Conservation (phyloP, 805 yeast genomes). For the Candida suzukii region DNA sequence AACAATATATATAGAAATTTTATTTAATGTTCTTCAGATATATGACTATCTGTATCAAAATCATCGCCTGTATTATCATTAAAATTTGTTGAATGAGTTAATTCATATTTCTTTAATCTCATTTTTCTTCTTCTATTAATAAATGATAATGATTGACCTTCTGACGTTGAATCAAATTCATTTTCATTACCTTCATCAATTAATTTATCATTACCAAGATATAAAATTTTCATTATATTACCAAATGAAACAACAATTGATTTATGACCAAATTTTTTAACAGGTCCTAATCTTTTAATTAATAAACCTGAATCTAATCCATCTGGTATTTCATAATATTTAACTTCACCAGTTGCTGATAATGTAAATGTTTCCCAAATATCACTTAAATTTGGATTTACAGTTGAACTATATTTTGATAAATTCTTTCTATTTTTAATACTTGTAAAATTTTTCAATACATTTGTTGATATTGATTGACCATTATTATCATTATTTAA, state of each 20-base stretch:
- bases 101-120: slow-evolving; percentile 25
- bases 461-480: not conserved
- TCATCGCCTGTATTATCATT: slow-evolving; percentile 13
- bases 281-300: slow-evolving; percentile 52
- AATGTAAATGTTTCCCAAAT: slow-evolving; percentile 83
- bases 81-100: slow-evolving; percentile 31
- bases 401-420: not conserved
- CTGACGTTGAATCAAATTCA: slow-evolving; percentile 29
- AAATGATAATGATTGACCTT: slow-evolving; percentile 23
- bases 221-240: slow-evolving; percentile 61
- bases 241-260: slow-evolving; percentile 73
- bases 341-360: slow-evolving; percentile 56
- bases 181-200: slow-evolving; percentile 52
- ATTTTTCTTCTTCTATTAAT: slow-evolving; percentile 29
- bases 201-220: slow-evolving; percentile 69
- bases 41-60: slow-evolving; percentile 3
- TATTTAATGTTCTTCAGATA: slow-evolving; percentile 1
- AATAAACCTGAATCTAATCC: slow-evolving; percentile 38
- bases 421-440: not conserved
- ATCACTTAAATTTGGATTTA: slow-evolving; percentile 28
- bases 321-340: slow-evolving; percentile 51
- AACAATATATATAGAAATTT: no score
- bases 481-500: not conserved
- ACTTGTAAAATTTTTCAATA: not conserved
- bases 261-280: slow-evolving; percentile 68